These are phyloP conservation scores for Penicillium sp. DNA, from an alignment of 2,329 filamentous ascomycete genomes.

Conservation along the genomic window DNA sequence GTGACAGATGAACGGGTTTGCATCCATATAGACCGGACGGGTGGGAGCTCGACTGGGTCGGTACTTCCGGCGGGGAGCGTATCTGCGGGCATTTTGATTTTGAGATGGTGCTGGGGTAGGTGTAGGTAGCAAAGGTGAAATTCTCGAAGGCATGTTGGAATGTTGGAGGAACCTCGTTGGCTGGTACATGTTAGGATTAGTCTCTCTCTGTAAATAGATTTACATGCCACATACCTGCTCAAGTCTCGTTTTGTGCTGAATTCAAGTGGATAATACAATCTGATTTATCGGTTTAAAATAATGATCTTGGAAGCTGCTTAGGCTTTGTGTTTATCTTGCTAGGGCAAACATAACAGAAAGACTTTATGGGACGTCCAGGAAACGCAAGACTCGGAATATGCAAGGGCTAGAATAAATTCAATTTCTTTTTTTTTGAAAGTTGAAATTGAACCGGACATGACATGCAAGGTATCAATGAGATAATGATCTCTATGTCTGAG, in stretches of 20 bases:
- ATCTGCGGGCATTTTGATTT: constrained; percentile 2
- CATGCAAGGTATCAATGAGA: neutral
- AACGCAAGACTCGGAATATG: neutral
- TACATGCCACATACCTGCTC: neutral
- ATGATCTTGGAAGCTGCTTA: neutral
- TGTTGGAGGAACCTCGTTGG: neutral
- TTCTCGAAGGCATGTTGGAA: constrained; percentile 1
- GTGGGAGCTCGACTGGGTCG: constrained; percentile 7
- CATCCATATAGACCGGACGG: constrained; percentile 22
- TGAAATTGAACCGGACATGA: neutral
- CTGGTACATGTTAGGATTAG: neutral
- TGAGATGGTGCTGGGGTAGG: neutral
- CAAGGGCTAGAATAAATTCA: neutral
- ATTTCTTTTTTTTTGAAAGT: neutral
- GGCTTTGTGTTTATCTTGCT: neutral
- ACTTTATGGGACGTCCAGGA: neutral
- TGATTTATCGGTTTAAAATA: neutral
- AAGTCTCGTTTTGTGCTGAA: neutral
- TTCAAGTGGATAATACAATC: neutral
- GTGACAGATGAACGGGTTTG: constrained; percentile 23
- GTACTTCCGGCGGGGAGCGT: constrained; percentile 1
- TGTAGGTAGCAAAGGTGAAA: neutral
- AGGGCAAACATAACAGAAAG: neutral
- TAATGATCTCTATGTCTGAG: neutral
- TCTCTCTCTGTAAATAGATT: neutral